Evolutionary conservation across 306 rosid species (phyloP).

Genomic region (Notholithocarpus densiflorus): DNA sequence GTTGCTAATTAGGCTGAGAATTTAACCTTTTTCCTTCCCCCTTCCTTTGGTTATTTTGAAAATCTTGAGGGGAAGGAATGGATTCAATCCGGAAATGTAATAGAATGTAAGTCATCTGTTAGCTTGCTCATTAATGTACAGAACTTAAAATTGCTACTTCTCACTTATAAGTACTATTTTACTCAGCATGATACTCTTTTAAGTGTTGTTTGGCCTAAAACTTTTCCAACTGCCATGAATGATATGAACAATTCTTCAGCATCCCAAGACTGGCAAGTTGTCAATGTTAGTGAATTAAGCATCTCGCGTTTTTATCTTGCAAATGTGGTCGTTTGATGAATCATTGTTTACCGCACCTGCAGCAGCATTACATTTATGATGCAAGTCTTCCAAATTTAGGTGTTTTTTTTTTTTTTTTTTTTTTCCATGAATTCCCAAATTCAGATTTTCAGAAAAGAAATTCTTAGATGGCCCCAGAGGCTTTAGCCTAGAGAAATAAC

Average conservation of each 20-base stretch:
- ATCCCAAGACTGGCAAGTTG: background rate
- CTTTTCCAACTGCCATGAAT: background rate
- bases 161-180: background rate
- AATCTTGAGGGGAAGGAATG: background rate
- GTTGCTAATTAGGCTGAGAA: slow-evolving; percentile 12
- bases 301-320: too few species aligned
- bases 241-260: background rate
- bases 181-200: slow-evolving; percentile 6
- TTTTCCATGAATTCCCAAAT: too few species aligned
- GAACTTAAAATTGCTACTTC: slow-evolving; percentile 10
- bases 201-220: slow-evolving; percentile 31
- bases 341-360: too few species aligned
- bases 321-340: too few species aligned
- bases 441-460: too few species aligned
- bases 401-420: too few species aligned
- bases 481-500: too few species aligned
- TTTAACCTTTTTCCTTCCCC: background rate
- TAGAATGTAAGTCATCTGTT: slow-evolving; percentile 9
- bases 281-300: too few species aligned
- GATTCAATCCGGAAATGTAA: background rate
- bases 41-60: background rate
- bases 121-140: slow-evolving; percentile 30
- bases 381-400: too few species aligned
- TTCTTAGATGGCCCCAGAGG: too few species aligned
- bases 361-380: too few species aligned